phyloP scores from a whole-genome alignment of 441 rosid genomes.

The Daphne laureola region DNA sequence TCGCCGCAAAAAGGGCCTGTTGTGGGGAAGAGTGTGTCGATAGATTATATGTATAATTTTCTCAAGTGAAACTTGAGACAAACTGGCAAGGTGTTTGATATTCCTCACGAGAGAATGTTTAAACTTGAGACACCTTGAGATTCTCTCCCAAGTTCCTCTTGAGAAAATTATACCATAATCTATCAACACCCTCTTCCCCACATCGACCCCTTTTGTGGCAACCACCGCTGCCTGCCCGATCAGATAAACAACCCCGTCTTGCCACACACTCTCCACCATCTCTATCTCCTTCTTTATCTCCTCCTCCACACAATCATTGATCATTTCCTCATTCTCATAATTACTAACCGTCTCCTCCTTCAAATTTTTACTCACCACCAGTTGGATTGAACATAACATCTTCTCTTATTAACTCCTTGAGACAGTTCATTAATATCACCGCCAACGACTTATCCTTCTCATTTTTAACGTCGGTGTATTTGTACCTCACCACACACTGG shows the following conservation, averaged over 20 bases:
- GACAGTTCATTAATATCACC: conserved; percentile 23
- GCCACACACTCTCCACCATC: conserved; percentile 24
- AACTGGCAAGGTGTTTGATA: conserved; percentile 35
- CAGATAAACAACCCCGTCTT: conserved; percentile 40
- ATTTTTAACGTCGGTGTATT: conserved; percentile 37
- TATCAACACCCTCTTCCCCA: conserved; percentile 34
- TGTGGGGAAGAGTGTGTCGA: conserved; percentile 31
- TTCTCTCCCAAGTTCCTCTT: conserved; percentile 43
- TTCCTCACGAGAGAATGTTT: conserved; percentile 44
- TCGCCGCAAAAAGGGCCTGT: conserved; percentile 35
- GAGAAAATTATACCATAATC: conserved; percentile 42
- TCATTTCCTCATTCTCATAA: conserved; percentile 1
- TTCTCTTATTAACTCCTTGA: conserved; percentile 32
- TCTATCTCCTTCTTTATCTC: conserved; percentile 23
- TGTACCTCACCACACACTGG: conserved; percentile 41
- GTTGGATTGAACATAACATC: conserved; percentile 1
- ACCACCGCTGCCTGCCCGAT: conserved; percentile 46
- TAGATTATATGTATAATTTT: conserved; percentile 42
- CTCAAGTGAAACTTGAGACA: conserved; percentile 42
- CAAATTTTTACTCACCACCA: no score
- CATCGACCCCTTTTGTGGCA: conserved; percentile 32
- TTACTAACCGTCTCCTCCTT: neutral
- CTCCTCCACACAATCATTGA: conserved; percentile 7
- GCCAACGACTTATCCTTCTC: conserved; percentile 40
- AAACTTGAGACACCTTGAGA: conserved; percentile 41